Evolutionary conservation across 257 asterid genomes (phyloP).

Genomic region (Solanum lignicaule): DNA sequence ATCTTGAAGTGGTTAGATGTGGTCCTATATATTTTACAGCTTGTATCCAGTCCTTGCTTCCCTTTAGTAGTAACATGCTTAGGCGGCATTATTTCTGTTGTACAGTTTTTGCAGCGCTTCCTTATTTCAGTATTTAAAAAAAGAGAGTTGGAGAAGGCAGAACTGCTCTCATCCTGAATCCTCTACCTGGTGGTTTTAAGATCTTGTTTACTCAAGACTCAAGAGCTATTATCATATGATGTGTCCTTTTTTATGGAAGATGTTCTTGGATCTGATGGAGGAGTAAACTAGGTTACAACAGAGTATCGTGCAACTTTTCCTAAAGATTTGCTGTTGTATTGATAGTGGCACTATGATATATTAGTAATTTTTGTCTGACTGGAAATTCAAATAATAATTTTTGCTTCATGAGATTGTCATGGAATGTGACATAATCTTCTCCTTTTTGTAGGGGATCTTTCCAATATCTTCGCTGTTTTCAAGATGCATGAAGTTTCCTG

Average conservation of each 20-base stretch:
- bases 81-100: neutral
- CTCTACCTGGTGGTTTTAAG: neutral
- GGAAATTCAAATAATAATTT: neutral
- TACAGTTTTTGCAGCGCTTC: neutral
- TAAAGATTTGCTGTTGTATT: neutral
- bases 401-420: neutral
- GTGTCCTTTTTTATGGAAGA: neutral
- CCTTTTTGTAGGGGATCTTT: constrained; percentile 63
- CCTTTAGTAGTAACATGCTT: neutral
- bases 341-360: neutral
- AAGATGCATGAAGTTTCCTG: constrained; percentile 66
- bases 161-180: neutral
- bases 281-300: neutral
- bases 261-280: neutral
- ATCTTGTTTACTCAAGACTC: neutral
- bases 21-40: neutral
- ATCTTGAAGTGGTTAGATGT: neutral
- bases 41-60: neutral
- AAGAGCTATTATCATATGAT: neutral
- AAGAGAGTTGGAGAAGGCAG: neutral
- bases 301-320: neutral
- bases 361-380: neutral
- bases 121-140: neutral
- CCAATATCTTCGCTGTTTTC: constrained; percentile 68
- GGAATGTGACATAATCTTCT: neutral